Evolutionary conservation across 805 yeast species (phyloP), one percentile per base, ranked within the genome.

Genomic region (Candida xiaguanensis): DNA sequence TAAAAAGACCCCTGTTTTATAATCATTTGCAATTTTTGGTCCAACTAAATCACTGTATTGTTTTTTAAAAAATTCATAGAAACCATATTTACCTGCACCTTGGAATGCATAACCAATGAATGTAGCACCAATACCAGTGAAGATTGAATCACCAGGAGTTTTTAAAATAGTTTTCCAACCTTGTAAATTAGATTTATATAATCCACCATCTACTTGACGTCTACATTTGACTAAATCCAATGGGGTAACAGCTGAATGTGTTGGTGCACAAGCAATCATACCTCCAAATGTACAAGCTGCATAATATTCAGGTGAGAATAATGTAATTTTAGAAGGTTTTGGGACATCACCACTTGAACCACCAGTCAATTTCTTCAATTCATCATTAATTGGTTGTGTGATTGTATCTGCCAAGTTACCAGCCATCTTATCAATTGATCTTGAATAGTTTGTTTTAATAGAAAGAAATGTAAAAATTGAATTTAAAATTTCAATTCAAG

Each of bases 11-110:
- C 79, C 73, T 5, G 95, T 86, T 57, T 78, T 80, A 67, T 82
- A 81, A 40, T 77, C 75, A 34, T 65, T 59, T 20, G 88, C 84
- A 34, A 51, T 41, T 38, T 78, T 80, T 30, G 75, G 77, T 28
- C 96, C 93, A 36, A 82, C 74, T 22, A 77, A 41, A 53, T 78
- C 77, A 39, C 82, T 65, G 63, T 89, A 91, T 42, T 76, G 71
- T 65, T 84, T 79, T 68, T 91, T 91, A 77, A 91, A 91, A 53
- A 70, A 75, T 65, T 91, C 98, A 66, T 93, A 91, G 60, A 89
- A 81, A 22, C 99, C 99, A 65, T 91, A 91, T 65, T 91, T 91
- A 53, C 96, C 96, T 36, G 96, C 95, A 54, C 99, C 98, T 68
- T 91, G 99, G 55, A 90, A 69, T 6, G 96, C 84, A 66, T 93